Conservation (phyloP, 2,329 filamentous ascomycete genomes). For the Orbilia blumenaviensis region DNA sequence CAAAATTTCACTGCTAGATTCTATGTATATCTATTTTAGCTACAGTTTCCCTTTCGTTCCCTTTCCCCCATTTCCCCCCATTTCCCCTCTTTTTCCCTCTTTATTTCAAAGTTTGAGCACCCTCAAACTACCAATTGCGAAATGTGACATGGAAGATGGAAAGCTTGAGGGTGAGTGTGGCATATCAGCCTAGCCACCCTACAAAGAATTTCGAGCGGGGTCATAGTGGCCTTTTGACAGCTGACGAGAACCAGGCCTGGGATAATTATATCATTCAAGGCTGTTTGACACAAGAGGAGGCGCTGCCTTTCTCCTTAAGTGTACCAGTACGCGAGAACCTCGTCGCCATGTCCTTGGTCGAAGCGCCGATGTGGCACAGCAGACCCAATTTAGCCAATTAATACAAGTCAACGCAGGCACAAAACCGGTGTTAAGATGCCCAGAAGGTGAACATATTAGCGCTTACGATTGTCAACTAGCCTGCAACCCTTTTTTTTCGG, state of each 20-base stretch:
- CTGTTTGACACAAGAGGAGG: not conserved
- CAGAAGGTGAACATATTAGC: too few relatives aligned
- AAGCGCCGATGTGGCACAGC: constrained; percentile 42
- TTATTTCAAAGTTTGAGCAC: not conserved
- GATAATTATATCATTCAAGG: not conserved
- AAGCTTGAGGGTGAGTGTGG: not conserved
- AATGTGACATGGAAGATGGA: not conserved
- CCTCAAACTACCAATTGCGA: not conserved
- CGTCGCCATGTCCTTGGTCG: not conserved
- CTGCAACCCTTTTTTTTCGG: too few relatives aligned
- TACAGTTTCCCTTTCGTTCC: too few relatives aligned
- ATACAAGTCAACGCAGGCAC: constrained; percentile 7
- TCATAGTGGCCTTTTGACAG: not conserved
- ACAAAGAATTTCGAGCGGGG: not conserved
- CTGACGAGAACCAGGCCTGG: constrained; percentile 1
- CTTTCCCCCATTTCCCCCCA: not conserved
- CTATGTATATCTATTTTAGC: too few relatives aligned
- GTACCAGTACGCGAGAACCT: not conserved
- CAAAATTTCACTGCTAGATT: not conserved
- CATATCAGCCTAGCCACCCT: constrained; percentile 5
- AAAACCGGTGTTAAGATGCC: too few relatives aligned
- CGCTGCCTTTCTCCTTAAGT: constrained; percentile 8
- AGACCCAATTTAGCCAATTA: not conserved
- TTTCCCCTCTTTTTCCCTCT: not conserved
- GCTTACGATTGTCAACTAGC: constrained; percentile 2